Evolutionary conservation across 1,284 basidiomycete genomes (phyloP).

Genomic region (Puccinia hordei): DNA sequence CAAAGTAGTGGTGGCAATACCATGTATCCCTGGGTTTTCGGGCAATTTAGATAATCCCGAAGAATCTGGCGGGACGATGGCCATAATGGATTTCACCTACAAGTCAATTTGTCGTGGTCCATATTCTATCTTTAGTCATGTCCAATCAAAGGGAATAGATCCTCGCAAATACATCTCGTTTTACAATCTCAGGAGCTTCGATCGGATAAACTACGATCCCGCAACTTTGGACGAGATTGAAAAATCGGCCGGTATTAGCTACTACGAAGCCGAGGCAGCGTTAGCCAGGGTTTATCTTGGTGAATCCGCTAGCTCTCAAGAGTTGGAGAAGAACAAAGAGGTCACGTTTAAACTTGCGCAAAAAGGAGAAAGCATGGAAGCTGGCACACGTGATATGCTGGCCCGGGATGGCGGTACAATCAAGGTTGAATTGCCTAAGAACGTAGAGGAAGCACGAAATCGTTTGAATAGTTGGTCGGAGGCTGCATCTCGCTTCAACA

Average conservation of each 20-base stretch:
- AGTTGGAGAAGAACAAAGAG: slow-evolving; percentile 61
- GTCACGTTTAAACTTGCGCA: slow-evolving; percentile 54
- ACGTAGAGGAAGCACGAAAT: slow-evolving; percentile 55
- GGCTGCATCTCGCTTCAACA: slow-evolving; percentile 52
- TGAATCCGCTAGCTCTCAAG: slow-evolving; percentile 60
- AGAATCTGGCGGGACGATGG: slow-evolving; percentile 64
- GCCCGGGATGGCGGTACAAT: slow-evolving; percentile 49
- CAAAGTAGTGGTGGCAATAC: slow-evolving; percentile 78
- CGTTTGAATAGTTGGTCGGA: slow-evolving; percentile 54
- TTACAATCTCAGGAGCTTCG: slow-evolving; percentile 85
- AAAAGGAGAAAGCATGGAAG: slow-evolving; percentile 56
- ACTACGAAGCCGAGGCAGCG: slow-evolving; percentile 81
- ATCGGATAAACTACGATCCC: slow-evolving; percentile 81
- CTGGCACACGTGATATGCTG: slow-evolving; percentile 39
- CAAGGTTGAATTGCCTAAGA: slow-evolving; percentile 54
- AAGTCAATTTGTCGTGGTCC: slow-evolving; percentile 84
- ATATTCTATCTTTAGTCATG: slow-evolving; percentile 77
- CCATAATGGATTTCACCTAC: slow-evolving; percentile 76
- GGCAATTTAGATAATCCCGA: slow-evolving; percentile 51
- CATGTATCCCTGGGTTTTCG: slow-evolving; percentile 62
- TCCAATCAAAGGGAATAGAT: slow-evolving; percentile 76
- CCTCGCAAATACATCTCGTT: slow-evolving; percentile 78
- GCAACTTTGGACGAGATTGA: slow-evolving; percentile 71
- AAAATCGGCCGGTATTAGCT: slow-evolving; percentile 72
- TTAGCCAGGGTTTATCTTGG: slow-evolving; percentile 79